Base-by-base conservation (phyloP, 129 eudicot genomes). In the Lonicera japonica region DNA sequence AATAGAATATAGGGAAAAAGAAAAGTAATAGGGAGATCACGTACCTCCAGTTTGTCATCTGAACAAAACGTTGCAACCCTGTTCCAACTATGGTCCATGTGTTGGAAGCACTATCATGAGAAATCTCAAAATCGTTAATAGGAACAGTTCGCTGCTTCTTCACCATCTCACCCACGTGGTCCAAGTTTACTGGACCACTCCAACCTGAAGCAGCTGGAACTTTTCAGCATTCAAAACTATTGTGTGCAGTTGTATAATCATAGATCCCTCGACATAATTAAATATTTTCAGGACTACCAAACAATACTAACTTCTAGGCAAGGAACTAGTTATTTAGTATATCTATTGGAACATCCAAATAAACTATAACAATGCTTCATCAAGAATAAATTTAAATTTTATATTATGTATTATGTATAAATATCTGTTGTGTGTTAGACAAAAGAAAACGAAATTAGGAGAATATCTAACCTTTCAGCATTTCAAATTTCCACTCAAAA, bases 21-120 rank as follows among this genome's bases (percentile, higher is more conserved):
- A 60, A 36, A 46, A 24, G 48, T 0, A 20, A 40, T 47, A 34
- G 48, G 17, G 1, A 38, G 18, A 10, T 12, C 29, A 39, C 80
- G 64, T 66, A 94, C 99, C 83, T 83, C 98, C 98, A 92, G 66
- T 92, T 92, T 24, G 96, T 92, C 98, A 92, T 87, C 78, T 92
- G 96, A 70, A 94, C 87, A 85, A 88, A 94, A 66, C 96, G 90
- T 59, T 82, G 82, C 80, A 92, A 75, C 14, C 98, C 98, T 0
- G 88, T 68, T 74, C 98, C 98, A 23, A 53, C 80, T 19, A 87
- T 84, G 78, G 75, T 75, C 98, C 98, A 92, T 18, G 86, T 82
- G 21, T 78, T 72, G 24, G 82, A 70, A 46, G 70, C n/a, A 61
- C 72, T 72, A 58, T 92, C 96, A 71, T 82, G 88, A 56, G 85